Evolutionary conservation across 1,284 basidiomycete genomes (phyloP).

Genomic region (Paramarasmius palmivorus): DNA sequence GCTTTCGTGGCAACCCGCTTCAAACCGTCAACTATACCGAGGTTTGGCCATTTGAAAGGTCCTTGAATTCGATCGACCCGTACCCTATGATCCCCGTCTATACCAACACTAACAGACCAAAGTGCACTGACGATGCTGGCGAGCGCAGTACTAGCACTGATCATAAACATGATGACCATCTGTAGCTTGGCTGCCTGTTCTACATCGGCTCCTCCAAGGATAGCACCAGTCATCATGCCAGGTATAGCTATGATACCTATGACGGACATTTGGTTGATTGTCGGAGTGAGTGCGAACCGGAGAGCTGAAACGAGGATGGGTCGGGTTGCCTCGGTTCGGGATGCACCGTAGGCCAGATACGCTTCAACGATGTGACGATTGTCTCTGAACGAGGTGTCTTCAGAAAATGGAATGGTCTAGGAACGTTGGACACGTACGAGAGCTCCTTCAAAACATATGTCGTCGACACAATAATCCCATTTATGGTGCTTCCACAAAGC

Average conservation of each 20-base stretch:
- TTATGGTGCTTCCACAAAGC: conserved; percentile 81
- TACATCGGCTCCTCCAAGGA: conserved; percentile 82
- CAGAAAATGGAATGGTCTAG: background rate
- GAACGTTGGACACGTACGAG: conserved; percentile 43
- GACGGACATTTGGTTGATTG: conserved; percentile 86
- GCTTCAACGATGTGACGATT: conserved; percentile 83
- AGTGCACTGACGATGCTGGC: conserved; percentile 65
- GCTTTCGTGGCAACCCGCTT: no score
- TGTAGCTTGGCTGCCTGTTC: conserved; percentile 83
- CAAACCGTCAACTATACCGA: no score
- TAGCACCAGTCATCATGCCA: conserved; percentile 89
- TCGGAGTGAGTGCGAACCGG: conserved; percentile 76
- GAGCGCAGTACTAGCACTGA: conserved; percentile 73
- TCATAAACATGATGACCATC: conserved; percentile 93
- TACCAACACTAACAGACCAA: conserved; percentile 57
- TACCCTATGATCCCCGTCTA: conserved; percentile 71
- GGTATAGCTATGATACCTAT: conserved; percentile 79
- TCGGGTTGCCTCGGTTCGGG: conserved; percentile 76
- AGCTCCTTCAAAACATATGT: conserved; percentile 68
- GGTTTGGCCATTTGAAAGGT: conserved; percentile 6
- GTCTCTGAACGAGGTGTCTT: conserved; percentile 46
- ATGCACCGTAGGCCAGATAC: conserved; percentile 82
- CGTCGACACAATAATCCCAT: conserved; percentile 69
- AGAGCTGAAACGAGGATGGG: conserved; percentile 78
- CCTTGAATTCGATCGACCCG: conserved; percentile 66